Percentiles rank a stretch among this genome's conserved stretches.
Conservation (phyloP, 1,284 basidiomycete genomes). For the Wallemia mellicola region DNA sequence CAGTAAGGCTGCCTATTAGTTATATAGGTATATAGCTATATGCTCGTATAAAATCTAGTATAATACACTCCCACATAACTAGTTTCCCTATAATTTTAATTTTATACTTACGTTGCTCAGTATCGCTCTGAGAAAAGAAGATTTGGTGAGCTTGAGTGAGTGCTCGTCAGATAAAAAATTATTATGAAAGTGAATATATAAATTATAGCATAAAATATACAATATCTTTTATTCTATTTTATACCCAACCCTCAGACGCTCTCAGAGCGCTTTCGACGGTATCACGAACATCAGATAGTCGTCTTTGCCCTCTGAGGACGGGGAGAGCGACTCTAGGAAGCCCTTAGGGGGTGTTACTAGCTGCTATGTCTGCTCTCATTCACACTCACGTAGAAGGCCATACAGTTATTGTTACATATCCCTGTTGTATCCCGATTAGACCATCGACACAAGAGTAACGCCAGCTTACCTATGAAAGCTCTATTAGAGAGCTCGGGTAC, state of each 20-base stretch:
- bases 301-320: neutral
- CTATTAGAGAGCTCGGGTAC: neutral
- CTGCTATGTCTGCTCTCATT: too few species aligned
- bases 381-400: neutral
- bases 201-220: neutral
- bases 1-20: too few species aligned
- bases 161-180: neutral
- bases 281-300: neutral
- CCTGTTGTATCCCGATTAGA: neutral
- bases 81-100: neutral
- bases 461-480: neutral
- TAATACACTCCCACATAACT: neutral
- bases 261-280: neutral
- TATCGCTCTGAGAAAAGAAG: neutral
- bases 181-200: neutral
- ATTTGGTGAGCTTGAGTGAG: neutral
- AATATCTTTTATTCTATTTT: too few species aligned
- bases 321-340: neutral
- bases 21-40: too few species aligned
- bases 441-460: too few species aligned
- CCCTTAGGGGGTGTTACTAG: neutral
- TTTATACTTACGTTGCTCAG: neutral
- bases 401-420: neutral
- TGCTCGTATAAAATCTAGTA: too few species aligned
- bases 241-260: too few species aligned